Conservation (phyloP, 2,329 filamentous ascomycete species). For the Talaromyces sp. region DNA sequence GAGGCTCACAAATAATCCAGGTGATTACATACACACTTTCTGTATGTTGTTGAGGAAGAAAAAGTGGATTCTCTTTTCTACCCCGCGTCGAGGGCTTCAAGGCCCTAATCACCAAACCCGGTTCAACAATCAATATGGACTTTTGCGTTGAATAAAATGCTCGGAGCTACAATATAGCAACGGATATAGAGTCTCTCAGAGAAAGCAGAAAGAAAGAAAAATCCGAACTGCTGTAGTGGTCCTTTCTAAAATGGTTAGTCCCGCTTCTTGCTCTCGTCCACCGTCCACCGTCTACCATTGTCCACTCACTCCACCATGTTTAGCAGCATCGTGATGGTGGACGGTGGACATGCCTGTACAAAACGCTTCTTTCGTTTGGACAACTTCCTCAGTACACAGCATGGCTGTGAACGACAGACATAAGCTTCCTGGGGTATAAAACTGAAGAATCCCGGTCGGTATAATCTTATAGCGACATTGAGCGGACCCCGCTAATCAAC, state of each 20-base stretch:
- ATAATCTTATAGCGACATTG: neutral
- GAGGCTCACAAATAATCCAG: neutral
- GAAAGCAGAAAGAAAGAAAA: neutral
- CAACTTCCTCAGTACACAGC: neutral
- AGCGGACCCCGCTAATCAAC: neutral
- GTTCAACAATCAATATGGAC: neutral
- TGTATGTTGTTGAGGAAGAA: neutral
- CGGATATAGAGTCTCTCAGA: neutral
- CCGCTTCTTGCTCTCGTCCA: neutral
- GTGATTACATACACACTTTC: neutral
- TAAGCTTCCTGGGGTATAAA: no score
- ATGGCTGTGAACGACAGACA: no score
- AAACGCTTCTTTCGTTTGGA: neutral
- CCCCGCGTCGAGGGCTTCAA: neutral
- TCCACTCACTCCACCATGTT: no score
- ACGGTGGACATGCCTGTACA: neutral
- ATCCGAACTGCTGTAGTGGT: neutral
- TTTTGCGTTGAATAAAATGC: neutral
- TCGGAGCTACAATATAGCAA: neutral
- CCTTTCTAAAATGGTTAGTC: neutral
- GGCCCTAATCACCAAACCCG: neutral
- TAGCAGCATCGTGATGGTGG: no score
- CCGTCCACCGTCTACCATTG: no score
- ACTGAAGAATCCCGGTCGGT: neutral
- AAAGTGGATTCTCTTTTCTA: neutral